Evolutionary conservation across 371 early-diverging fungal genomes (phyloP).

Genomic region (Rhizomucor pusillus): DNA sequence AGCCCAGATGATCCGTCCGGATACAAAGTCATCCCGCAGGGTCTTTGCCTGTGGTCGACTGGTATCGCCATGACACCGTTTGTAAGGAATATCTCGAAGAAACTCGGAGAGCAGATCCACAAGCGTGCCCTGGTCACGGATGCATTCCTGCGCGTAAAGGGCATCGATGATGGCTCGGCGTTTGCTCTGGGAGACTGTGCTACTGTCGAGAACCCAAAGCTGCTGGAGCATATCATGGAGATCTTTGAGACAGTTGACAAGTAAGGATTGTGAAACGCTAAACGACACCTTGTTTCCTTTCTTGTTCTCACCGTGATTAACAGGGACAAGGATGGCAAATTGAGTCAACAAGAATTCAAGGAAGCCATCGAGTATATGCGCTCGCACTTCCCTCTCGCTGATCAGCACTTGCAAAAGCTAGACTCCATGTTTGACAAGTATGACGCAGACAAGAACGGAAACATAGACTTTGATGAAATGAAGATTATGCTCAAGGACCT

Average conservation of each 20-base stretch:
- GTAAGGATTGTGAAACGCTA: conserved; percentile 14
- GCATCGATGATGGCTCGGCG: conserved; percentile 58
- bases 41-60: conserved; percentile 85
- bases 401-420: conserved; percentile 51
- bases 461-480: conserved; percentile 65
- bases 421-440: conserved; percentile 54
- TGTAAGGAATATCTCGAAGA: conserved; percentile 47
- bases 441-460: conserved; percentile 57
- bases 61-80: conserved; percentile 80
- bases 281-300: neutral
- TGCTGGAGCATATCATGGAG: conserved; percentile 52
- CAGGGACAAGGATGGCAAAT: conserved; percentile 44
- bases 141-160: conserved; percentile 65
- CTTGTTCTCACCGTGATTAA: neutral
- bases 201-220: conserved; percentile 69
- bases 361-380: conserved; percentile 34
- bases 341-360: conserved; percentile 53
- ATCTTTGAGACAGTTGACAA: conserved; percentile 51
- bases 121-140: conserved; percentile 74
- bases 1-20: conserved; percentile 4
- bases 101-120: conserved; percentile 54
- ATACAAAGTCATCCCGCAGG: conserved; percentile 53
- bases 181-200: conserved; percentile 92
- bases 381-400: conserved; percentile 50
- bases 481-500: conserved; percentile 53